Evolutionary conservation across 2,329 filamentous ascomycete species (phyloP), one percentile per base, ranked within the genome.

Genomic region (Colletotrichum phormii): DNA sequence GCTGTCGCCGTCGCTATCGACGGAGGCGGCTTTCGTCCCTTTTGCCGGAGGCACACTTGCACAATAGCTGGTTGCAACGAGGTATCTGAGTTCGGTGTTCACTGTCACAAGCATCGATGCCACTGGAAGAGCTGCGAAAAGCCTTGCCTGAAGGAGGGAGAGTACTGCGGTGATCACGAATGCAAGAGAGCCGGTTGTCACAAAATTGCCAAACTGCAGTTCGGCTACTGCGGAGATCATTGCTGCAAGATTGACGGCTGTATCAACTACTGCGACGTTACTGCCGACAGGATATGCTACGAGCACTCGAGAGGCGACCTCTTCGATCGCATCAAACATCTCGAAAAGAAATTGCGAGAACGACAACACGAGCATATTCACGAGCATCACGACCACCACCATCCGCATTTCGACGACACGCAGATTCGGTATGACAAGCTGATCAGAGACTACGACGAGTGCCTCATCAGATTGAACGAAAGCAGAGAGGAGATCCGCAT

Each of bases 161-260:
- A 57, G 7, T 73, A 65, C 18, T 73, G 71, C 18, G 49, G 31
- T 12, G 67, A 73, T n/a, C 71, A 73, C 26, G 46, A 73, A 35
- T 73, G 71, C 35, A 73, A 18, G n/a, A 64, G 26, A 18, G 22
- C 42, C 9, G 71, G 67, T 3, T 73, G 71, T 15, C 46, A 33
- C 22, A 58, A 51, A 9, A 61, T 62, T 24, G 51, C 22, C 60
- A 57, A 7, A 26, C 12, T 73, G 6, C 55, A 33, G 29, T 67
- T 73, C 8, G 71, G 67, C 26, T 71, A 60, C 51, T 73, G 71
- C 29, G 31, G 37, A 13, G 71, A 73, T 26, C 71, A 73, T 13
- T 71, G 66, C 29, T 73, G 71, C 71, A 73, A 71, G 55, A 62
- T 61, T n/a, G 71, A 71, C 37, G 24, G 37, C 4, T 73, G 71